phyloP scores from a whole-genome alignment of 2,329 filamentous ascomycete species.

The Aspergillus viridinutans region DNA sequence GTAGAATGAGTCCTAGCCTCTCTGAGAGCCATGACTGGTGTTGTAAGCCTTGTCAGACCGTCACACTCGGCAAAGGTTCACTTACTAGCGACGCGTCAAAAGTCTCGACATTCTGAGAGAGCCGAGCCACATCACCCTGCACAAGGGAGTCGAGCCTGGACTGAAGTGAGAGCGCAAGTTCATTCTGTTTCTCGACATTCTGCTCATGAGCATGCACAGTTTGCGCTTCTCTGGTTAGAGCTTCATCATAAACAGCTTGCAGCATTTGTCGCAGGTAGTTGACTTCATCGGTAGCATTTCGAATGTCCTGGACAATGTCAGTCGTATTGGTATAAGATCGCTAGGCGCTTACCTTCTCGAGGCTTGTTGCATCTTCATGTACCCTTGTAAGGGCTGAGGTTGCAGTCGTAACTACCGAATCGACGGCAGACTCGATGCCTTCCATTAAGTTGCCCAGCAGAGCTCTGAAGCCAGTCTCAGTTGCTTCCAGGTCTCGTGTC shows the following conservation, averaged over 20 bases:
- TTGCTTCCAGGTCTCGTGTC: constrained; percentile 29
- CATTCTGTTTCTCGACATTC: constrained; percentile 22
- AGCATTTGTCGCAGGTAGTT: constrained; percentile 23
- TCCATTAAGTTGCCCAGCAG: constrained; percentile 23
- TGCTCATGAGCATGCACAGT: constrained; percentile 22
- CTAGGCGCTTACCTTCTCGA: constrained; percentile 21
- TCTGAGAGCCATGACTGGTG: constrained; percentile 30
- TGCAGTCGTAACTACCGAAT: constrained; percentile 15
- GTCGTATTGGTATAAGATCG: background rate
- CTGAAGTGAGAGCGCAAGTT: constrained; percentile 29
- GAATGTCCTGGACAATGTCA: constrained; percentile 28
- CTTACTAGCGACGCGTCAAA: constrained; percentile 36
- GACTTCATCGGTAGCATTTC: constrained; percentile 21
- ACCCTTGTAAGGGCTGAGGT: constrained; percentile 15
- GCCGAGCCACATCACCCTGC: constrained; percentile 23
- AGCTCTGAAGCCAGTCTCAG: constrained; percentile 19
- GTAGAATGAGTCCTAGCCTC: constrained; percentile 23
- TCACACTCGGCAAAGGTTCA: constrained; percentile 2
- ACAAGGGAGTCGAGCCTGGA: constrained; percentile 29
- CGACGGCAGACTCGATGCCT: constrained; percentile 23
- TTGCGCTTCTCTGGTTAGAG: constrained; percentile 24
- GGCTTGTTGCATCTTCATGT: constrained; percentile 10
- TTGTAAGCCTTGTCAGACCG: constrained; percentile 2
- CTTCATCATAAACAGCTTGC: constrained; percentile 23
- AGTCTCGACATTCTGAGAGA: constrained; percentile 25